Evolutionary conservation across 345 rosid genomes (phyloP).

Genomic region (Fremontodendron californicum): DNA sequence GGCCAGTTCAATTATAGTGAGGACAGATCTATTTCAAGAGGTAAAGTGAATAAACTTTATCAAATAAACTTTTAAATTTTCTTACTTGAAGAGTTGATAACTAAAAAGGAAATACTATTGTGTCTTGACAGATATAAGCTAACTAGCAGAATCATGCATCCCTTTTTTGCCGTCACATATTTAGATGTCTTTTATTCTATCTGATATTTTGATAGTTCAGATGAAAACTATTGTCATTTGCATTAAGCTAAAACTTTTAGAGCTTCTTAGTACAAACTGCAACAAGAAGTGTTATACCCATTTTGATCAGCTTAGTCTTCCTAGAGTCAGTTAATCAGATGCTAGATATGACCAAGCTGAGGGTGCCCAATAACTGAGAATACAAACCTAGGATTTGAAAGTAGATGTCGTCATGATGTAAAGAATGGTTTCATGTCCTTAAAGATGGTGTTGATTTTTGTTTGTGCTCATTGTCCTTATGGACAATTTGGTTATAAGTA

Average conservation of each 20-base stretch:
- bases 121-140: not conserved
- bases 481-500: not conserved
- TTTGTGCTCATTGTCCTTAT: not conserved
- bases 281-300: not conserved
- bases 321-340: too few relatives aligned
- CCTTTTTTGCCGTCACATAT: not conserved
- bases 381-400: not conserved
- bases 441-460: not conserved
- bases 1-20: conserved; percentile 44
- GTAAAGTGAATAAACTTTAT: conserved; percentile 1
- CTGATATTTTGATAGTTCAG: not conserved
- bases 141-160: not conserved
- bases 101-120: not conserved
- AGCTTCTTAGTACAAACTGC: not conserved
- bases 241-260: not conserved
- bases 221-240: not conserved
- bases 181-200: not conserved
- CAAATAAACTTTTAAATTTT: not conserved
- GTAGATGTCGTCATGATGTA: not conserved
- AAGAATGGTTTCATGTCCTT: not conserved
- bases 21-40: conserved; percentile 46
- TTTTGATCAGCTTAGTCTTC: not conserved
- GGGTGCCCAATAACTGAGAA: not conserved
- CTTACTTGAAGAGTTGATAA: not conserved
- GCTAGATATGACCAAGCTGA: not conserved